Evolutionary conservation across 2,329 filamentous ascomycete genomes (phyloP), one percentile per base, ranked within the genome.

Genomic region (Aspergillus aculeatus): DNA sequence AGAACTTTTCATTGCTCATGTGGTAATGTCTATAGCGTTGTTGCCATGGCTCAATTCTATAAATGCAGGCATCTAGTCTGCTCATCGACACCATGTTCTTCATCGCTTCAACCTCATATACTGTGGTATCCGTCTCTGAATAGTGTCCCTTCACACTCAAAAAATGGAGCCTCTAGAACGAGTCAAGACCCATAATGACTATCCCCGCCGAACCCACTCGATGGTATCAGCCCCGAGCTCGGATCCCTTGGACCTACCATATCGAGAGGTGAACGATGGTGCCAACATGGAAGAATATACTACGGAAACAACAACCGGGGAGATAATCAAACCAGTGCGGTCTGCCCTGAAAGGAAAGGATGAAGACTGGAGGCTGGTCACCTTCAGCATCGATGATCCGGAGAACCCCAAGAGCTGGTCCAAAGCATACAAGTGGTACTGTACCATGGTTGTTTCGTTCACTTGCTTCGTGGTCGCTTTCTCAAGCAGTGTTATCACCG

Each of bases 381-480:
- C 88, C 0, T 96, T 95, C 70, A 84, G 81, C 4, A 82, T 87
- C 2, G 79, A 86, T 60, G 91, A 95, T 71, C 84, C 85, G 0
- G 89, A 88, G 64, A 94, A 94, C 69, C 91, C 91, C 0, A 94
- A 94, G 81, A 95, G 94, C 75, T 95, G 90, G 90, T 86, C 83
- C 58, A 92, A 91, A 74, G 79, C 77, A 1, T 89, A 80, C 74
- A 95, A 93, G 76, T 94, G 91, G 90, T 91, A 88, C 69, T 88
- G 86, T 70, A 96, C 92, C 24, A 92, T 96, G 88, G 86, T 91
- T 16, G 91, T 96, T 0, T 89, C 92, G 1, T 63, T 84, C 23
- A 90, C 88, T 1, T 91, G 89, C 69, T 91, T 92, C 70, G 87
- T 90, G 47, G 89, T 91, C 49, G 87, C 89, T 0, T 86, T 91